Conservation (phyloP, 352 stramenopile genomes). For the Phytopythium chamaehyphon region DNA sequence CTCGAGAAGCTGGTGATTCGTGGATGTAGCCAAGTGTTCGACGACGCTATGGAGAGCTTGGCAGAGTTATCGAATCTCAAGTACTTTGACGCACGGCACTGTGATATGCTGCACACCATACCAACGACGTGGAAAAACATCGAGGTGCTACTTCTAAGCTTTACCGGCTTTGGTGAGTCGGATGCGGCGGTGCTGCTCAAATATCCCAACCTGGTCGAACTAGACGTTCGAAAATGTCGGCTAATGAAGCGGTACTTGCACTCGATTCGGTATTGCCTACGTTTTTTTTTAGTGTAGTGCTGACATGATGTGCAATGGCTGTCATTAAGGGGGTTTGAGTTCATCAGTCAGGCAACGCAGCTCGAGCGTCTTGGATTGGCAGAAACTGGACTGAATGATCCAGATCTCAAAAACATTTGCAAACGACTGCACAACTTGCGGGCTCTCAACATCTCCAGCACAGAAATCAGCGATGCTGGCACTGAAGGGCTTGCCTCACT, state of each 20-base stretch:
- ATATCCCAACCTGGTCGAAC: slow-evolving; percentile 45
- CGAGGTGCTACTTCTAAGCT: slow-evolving; percentile 47
- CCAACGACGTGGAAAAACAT: slow-evolving; percentile 50
- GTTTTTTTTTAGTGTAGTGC: background rate
- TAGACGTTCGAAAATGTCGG: slow-evolving; percentile 62
- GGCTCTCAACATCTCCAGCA: slow-evolving; percentile 62
- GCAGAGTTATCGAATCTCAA: slow-evolving; percentile 26
- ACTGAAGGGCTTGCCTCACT: slow-evolving; percentile 42
- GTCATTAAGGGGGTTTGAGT: slow-evolving; percentile 52
- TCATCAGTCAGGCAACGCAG: slow-evolving; percentile 49
- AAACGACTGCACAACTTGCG: slow-evolving; percentile 34
- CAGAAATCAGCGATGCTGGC: slow-evolving; percentile 62
- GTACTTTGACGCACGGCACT: slow-evolving; percentile 73
- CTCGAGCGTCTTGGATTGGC: slow-evolving; percentile 53
- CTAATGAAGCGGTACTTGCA: slow-evolving; percentile 60
- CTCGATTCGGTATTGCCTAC: background rate
- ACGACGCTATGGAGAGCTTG: slow-evolving; percentile 30
- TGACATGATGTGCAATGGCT: background rate
- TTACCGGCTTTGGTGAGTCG: slow-evolving; percentile 58
- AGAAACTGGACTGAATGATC: slow-evolving; percentile 60
- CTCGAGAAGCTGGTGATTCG: slow-evolving; percentile 44
- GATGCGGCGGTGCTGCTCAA: slow-evolving; percentile 53
- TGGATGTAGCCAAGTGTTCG: slow-evolving; percentile 30
- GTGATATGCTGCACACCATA: slow-evolving; percentile 46
- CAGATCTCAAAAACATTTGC: slow-evolving; percentile 58